Conservation (phyloP, 352 stramenopile genomes). For the Globisporangium nunn region DNA sequence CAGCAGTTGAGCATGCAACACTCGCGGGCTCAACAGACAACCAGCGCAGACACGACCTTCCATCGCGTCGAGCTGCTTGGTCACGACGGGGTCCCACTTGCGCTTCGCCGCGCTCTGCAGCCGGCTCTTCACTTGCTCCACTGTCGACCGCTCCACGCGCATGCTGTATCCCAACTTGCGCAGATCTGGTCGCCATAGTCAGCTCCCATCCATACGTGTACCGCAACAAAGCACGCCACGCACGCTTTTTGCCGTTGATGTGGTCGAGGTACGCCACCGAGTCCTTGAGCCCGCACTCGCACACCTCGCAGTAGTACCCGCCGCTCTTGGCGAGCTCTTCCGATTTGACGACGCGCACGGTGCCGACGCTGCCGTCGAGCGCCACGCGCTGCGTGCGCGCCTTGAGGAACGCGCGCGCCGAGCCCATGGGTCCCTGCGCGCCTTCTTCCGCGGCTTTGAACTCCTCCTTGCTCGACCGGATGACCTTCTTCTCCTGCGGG, state of each 20-base stretch:
- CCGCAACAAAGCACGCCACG: constrained; percentile 12
- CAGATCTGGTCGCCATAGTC: constrained; percentile 45
- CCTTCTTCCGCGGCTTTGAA: constrained; percentile 66
- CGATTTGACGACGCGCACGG: constrained; percentile 81
- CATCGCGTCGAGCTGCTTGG: constrained; percentile 76
- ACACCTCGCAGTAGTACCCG: constrained; percentile 92
- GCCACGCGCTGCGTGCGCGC: constrained; percentile 68
- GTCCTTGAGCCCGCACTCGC: constrained; percentile 89
- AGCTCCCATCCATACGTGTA: background rate
- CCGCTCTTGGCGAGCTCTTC: constrained; percentile 71
- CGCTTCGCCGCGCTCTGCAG: constrained; percentile 76
- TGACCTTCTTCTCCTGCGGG: constrained; percentile 50
- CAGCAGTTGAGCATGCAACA: no score
- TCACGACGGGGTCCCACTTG: constrained; percentile 78
- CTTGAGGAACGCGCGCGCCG: constrained; percentile 70
- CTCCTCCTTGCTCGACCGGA: constrained; percentile 68
- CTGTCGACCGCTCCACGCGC: constrained; percentile 85
- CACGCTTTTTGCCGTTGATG: constrained; percentile 93
- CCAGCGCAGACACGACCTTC: constrained; percentile 23
- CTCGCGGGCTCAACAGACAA: no score
- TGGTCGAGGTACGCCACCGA: constrained; percentile 92
- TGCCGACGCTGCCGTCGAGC: constrained; percentile 80
- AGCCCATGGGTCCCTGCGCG: constrained; percentile 52
- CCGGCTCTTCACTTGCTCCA: constrained; percentile 83
- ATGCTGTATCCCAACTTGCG: constrained; percentile 89